phyloP scores from a whole-genome alignment of 2,329 filamentous ascomycete genomes.

The Aspergillus sp. region DNA sequence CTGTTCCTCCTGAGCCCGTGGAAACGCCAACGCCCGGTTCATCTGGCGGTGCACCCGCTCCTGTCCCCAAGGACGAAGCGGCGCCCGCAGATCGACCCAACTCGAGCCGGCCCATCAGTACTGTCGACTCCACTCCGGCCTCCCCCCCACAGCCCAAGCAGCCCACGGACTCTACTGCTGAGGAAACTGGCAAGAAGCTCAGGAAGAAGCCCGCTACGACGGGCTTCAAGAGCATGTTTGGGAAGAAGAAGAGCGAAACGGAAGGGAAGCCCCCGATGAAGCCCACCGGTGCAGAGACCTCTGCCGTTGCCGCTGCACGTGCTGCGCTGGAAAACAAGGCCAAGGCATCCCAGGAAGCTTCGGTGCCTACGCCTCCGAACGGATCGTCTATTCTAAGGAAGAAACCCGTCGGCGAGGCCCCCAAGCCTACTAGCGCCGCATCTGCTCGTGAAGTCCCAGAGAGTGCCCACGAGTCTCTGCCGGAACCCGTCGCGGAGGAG shows the following conservation, averaged over 20 bases:
- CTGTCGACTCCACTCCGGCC: constrained; percentile 10
- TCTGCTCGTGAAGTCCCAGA: too few species aligned
- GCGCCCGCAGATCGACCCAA: constrained; percentile 10
- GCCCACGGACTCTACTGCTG: constrained; percentile 18
- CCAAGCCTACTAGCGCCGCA: too few species aligned
- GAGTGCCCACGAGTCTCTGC: too few species aligned
- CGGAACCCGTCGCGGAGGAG: neutral
- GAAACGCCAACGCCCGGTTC: constrained; percentile 17
- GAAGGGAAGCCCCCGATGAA: constrained; percentile 23
- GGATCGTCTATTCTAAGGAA: constrained; percentile 23
- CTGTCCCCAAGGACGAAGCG: constrained; percentile 14
- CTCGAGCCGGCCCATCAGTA: constrained; percentile 8
- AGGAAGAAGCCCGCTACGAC: constrained; percentile 36
- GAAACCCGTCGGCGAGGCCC: constrained; percentile 18
- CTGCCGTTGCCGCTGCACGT: constrained; percentile 36
- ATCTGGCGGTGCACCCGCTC: constrained; percentile 18
- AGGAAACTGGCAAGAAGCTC: constrained; percentile 34
- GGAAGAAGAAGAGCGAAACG: constrained; percentile 26
- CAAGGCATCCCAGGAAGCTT: constrained; percentile 24
- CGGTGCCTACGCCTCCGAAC: constrained; percentile 15
- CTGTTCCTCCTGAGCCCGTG: constrained; percentile 22
- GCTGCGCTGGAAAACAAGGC: constrained; percentile 34
- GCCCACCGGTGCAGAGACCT: constrained; percentile 23
- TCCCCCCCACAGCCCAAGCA: constrained; percentile 27
- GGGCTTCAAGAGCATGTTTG: constrained; percentile 39